A percentile compares a stretch with the other conserved stretches of the same genome.
Conservation (phyloP, 768 basidiomycete species). For the Termitomyces sp. region DNA sequence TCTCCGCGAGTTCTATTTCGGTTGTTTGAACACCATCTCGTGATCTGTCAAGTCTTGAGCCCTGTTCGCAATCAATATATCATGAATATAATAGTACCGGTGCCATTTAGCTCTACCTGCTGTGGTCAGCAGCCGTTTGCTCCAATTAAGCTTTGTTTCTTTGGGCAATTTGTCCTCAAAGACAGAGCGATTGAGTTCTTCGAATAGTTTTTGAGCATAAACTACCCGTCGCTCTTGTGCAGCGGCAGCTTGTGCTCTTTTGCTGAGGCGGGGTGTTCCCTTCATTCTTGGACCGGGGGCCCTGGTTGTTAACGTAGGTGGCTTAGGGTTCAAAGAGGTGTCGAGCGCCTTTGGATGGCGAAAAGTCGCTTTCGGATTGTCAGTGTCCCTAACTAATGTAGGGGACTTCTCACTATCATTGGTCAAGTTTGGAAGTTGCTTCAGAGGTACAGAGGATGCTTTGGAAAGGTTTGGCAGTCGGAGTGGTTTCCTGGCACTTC, state of each 20-base stretch:
- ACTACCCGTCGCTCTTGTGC: conserved; percentile 41
- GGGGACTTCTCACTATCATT: neutral
- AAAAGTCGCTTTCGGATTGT: neutral
- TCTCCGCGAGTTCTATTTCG: conserved; percentile 77
- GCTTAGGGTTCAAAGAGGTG: neutral
- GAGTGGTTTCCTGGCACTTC: conserved; percentile 43
- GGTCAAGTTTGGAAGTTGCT: neutral
- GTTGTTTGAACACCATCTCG: conserved; percentile 55
- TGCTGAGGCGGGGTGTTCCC: conserved; percentile 19
- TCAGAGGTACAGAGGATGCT: conserved; percentile 9
- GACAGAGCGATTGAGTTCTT: conserved; percentile 53
- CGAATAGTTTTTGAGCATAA: conserved; percentile 60
- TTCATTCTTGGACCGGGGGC: conserved; percentile 2
- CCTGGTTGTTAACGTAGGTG: neutral
- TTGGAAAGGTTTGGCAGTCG: conserved; percentile 13
- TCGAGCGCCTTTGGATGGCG: neutral
- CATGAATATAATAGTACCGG: conserved; percentile 31
- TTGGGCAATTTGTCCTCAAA: conserved; percentile 54
- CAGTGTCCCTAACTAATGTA: neutral
- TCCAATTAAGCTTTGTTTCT: conserved; percentile 63
- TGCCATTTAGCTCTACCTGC: conserved; percentile 70
- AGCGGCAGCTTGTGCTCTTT: conserved; percentile 39
- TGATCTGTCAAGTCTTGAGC: conserved; percentile 31
- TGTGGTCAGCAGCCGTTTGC: conserved; percentile 58
- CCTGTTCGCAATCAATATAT: neutral